A percentile compares a stretch with the other conserved stretches of the same genome.
Conservation (phyloP, 225 moss, liverwort and hornwort species). For the Bryum argenteum region DNA sequence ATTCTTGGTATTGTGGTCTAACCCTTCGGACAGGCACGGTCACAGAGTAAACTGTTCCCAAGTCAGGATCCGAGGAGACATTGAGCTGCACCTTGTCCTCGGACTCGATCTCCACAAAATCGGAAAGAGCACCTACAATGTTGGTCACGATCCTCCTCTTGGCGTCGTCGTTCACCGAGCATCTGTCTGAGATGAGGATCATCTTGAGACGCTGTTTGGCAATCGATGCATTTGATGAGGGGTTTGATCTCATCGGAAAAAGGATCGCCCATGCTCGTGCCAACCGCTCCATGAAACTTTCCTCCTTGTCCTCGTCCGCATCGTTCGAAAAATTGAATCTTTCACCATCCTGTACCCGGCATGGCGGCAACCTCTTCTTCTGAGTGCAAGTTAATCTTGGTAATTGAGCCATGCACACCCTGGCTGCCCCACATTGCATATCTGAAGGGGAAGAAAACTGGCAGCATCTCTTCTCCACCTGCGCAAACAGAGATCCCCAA, state of each 20-base stretch:
- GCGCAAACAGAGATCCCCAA: background rate
- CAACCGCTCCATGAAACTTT: slow-evolving; percentile 74
- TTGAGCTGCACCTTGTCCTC: slow-evolving; percentile 95
- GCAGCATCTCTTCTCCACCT: slow-evolving; percentile 35
- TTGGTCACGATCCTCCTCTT: slow-evolving; percentile 93
- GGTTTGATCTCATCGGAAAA: slow-evolving; percentile 61
- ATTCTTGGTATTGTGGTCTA: slow-evolving; percentile 88
- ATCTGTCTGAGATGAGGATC: slow-evolving; percentile 95
- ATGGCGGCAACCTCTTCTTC: slow-evolving; percentile 27
- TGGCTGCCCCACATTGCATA: slow-evolving; percentile 24
- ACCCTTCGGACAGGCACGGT: slow-evolving; percentile 90
- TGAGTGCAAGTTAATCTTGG: slow-evolving; percentile 6
- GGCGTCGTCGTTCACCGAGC: slow-evolving; percentile 95
- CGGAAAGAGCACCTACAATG: slow-evolving; percentile 90
- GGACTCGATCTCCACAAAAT: slow-evolving; percentile 95
- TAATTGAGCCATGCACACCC: slow-evolving; percentile 9
- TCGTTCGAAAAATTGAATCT: slow-evolving; percentile 31
- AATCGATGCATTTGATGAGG: slow-evolving; percentile 73
- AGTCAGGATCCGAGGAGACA: slow-evolving; percentile 76
- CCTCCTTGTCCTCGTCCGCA: slow-evolving; percentile 52
- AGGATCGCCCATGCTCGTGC: slow-evolving; percentile 83
- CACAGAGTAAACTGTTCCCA: slow-evolving; percentile 95
- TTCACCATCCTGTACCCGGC: slow-evolving; percentile 39
- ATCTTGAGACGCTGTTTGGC: slow-evolving; percentile 94
- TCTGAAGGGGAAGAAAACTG: slow-evolving; percentile 19